These are phyloP conservation scores for Albizia julibrissin DNA, from an alignment of 306 rosid genomes.

Conservation along the genomic window DNA sequence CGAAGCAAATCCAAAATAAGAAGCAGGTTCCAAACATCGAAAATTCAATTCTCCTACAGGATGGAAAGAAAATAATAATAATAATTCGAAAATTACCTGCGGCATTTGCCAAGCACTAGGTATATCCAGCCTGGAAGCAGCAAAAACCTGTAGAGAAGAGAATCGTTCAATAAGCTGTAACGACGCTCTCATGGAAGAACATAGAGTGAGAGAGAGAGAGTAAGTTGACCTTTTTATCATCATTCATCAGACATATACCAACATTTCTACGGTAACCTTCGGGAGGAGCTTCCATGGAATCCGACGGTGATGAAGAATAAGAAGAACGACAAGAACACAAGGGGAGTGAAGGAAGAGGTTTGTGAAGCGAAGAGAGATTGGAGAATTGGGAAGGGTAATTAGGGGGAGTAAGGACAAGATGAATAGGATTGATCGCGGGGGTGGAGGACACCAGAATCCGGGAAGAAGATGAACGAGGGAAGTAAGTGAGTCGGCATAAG, in stretches of 20 bases:
- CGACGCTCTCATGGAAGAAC: neutral
- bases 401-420: conserved; percentile 16
- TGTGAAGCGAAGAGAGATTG: conserved; percentile 26
- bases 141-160: conserved; percentile 42
- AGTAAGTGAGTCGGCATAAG: conserved; percentile 42
- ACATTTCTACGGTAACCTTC: conserved; percentile 82
- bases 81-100: conserved; percentile 49
- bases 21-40: neutral
- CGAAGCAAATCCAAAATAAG: neutral
- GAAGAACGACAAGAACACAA: conserved; percentile 29
- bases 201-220: neutral
- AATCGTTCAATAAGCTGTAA: neutral
- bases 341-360: neutral
- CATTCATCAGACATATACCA: conserved; percentile 74
- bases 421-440: neutral
- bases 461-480: conserved; percentile 14
- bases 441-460: conserved; percentile 2
- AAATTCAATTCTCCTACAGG: neutral
- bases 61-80: neutral
- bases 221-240: conserved; percentile 56
- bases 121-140: conserved; percentile 78
- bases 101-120: conserved; percentile 97
- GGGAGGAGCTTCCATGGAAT: conserved; percentile 84
- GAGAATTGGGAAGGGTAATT: conserved; percentile 35
- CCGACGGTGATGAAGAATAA: neutral